A percentile compares a stretch with the other conserved stretches of the same genome.
Evolutionary conservation across 2,329 filamentous ascomycete genomes (phyloP).

Genomic region (Ophiosphaerella narmari): DNA sequence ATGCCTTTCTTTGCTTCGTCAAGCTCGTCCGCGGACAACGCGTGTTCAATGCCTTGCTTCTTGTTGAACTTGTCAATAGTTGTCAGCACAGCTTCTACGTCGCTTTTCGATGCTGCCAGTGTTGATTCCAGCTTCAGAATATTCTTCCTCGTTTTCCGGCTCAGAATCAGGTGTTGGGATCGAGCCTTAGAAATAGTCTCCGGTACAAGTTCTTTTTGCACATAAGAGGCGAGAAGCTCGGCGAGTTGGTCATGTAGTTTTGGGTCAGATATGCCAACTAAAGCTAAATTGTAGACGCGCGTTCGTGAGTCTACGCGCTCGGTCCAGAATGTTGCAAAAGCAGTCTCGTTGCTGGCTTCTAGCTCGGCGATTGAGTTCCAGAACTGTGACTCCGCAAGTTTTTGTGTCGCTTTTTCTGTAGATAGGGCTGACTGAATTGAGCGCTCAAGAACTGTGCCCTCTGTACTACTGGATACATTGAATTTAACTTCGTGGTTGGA

Average conservation of each 20-base stretch:
- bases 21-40: slow-evolving; percentile 5
- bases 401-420: slow-evolving; percentile 25
- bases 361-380: slow-evolving; percentile 27
- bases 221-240: slow-evolving; percentile 36
- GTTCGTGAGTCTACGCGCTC: slow-evolving; percentile 34
- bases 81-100: slow-evolving; percentile 10
- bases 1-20: slow-evolving; percentile 28
- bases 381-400: slow-evolving; percentile 29
- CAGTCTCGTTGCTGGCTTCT: slow-evolving; percentile 34
- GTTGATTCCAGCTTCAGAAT: slow-evolving; percentile 31
- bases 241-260: slow-evolving; percentile 42
- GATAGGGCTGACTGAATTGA: slow-evolving; percentile 17
- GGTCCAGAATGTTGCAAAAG: slow-evolving; percentile 40
- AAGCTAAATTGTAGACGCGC: slow-evolving; percentile 30
- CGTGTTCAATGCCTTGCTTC: slow-evolving; percentile 34
- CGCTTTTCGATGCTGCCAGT: slow-evolving; percentile 8
- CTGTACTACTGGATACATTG: slow-evolving; percentile 21
- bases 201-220: slow-evolving; percentile 41
- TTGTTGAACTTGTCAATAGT: slow-evolving; percentile 39
- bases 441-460: slow-evolving; percentile 7
- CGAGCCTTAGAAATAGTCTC: slow-evolving; percentile 38
- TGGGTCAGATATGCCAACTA: slow-evolving; percentile 28
- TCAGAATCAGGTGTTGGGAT: slow-evolving; percentile 35
- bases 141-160: slow-evolving; percentile 39
- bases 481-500: slow-evolving; percentile 30